These are phyloP conservation scores for Penicillium frequentans DNA, from an alignment of 2,329 filamentous ascomycete genomes.

Conservation along the genomic window DNA sequence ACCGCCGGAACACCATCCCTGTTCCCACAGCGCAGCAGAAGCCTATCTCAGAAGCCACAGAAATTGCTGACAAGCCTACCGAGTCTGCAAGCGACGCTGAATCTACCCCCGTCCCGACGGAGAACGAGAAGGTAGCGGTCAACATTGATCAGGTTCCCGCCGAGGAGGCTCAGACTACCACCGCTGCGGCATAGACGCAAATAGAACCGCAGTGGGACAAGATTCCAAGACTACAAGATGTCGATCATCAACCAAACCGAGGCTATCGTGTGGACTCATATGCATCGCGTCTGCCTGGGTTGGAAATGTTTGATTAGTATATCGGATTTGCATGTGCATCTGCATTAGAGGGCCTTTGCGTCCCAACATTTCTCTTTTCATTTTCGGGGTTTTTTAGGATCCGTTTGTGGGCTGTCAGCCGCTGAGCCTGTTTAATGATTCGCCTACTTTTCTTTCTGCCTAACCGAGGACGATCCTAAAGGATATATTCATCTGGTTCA, in stretches of 20 bases:
- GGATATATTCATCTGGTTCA: not conserved
- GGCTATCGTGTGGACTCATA: not conserved
- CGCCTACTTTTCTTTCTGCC: not conserved
- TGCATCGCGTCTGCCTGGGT: slow-evolving; percentile 7
- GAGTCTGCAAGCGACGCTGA: not conserved
- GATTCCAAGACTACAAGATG: not conserved
- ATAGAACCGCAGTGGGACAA: not conserved
- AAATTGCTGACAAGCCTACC: not conserved
- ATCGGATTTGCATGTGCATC: slow-evolving; percentile 1
- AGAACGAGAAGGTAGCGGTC: slow-evolving; percentile 4
- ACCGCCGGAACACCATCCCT: slow-evolving; percentile 28
- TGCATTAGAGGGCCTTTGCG: slow-evolving; percentile 1
- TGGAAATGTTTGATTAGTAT: not conserved
- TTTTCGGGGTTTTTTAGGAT: not conserved
- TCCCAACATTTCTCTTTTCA: not conserved
- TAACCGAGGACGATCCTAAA: not conserved
- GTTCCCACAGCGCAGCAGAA: slow-evolving; percentile 14
- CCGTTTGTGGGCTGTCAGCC: not conserved
- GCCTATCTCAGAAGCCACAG: not conserved
- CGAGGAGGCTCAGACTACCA: slow-evolving; percentile 12
- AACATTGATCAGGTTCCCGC: slow-evolving; percentile 4
- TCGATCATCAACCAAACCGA: slow-evolving; percentile 10
- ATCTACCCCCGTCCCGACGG: not conserved
- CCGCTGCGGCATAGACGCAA: slow-evolving; percentile 12
- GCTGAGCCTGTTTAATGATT: not conserved